Conservation (phyloP, 768 basidiomycete genomes). For the Mycena rebaudengoi region DNA sequence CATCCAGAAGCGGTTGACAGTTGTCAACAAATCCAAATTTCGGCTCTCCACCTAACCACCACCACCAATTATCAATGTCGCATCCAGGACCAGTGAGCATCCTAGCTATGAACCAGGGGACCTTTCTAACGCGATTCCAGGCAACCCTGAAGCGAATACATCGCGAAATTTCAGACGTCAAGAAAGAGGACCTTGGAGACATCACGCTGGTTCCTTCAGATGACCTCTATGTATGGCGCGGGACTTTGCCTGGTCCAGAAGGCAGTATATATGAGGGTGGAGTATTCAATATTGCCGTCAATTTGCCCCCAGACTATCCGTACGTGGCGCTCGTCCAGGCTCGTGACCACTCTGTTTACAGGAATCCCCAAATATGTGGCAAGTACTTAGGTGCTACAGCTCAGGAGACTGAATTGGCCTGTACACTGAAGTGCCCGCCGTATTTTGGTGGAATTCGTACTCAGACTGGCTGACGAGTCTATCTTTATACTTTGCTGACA, state of each 20-base stretch:
- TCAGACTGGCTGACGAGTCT: too few relatives aligned
- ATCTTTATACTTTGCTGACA: constrained; percentile 11
- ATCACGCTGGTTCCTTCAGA: constrained; percentile 75
- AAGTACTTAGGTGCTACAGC: too few relatives aligned
- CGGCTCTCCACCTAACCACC: neutral
- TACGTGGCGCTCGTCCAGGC: constrained; percentile 52
- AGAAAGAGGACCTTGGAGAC: constrained; percentile 83
- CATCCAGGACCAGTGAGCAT: constrained; percentile 13
- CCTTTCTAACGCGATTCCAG: constrained; percentile 1
- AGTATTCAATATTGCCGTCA: constrained; percentile 72
- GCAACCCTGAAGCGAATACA: constrained; percentile 85
- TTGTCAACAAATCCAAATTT: neutral
- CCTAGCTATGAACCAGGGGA: neutral
- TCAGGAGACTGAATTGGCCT: too few relatives aligned
- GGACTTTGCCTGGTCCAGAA: constrained; percentile 81
- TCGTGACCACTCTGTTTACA: too few relatives aligned
- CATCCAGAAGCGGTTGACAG: neutral
- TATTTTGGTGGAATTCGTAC: too few relatives aligned
- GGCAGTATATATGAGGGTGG: constrained; percentile 87
- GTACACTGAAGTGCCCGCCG: too few relatives aligned
- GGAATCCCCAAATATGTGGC: too few relatives aligned
- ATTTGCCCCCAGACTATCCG: constrained; percentile 82
- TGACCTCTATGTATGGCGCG: constrained; percentile 77
- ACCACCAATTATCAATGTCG: too few relatives aligned
- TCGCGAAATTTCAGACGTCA: constrained; percentile 80